A percentile compares a stretch with the other conserved stretches of the same genome.
phyloP scores from a whole-genome alignment of 768 basidiomycete species.

The Termitomyces sp. region DNA sequence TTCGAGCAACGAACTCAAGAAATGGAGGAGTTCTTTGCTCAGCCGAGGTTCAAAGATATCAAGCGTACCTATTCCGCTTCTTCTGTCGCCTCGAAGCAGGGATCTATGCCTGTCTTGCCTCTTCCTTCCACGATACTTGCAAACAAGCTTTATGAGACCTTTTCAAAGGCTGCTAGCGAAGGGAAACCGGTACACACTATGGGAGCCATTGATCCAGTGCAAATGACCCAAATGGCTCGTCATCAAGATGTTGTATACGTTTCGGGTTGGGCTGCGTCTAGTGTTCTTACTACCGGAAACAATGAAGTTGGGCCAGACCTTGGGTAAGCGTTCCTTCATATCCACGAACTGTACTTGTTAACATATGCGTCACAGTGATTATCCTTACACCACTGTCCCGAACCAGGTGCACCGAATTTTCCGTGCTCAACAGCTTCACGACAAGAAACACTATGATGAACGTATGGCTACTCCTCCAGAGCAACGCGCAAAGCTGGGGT shows the following conservation, averaged over 20 bases:
- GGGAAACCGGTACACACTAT: constrained; percentile 80
- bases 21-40: constrained; percentile 68
- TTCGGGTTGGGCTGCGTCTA: constrained; percentile 90
- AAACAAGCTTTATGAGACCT: constrained; percentile 73
- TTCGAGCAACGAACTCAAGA: constrained; percentile 59
- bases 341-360: neutral
- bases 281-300: constrained; percentile 80
- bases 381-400: constrained; percentile 94
- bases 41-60: constrained; percentile 66
- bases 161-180: constrained; percentile 56
- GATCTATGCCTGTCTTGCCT: constrained; percentile 73
- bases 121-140: constrained; percentile 75
- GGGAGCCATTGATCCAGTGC: constrained; percentile 91
- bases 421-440: constrained; percentile 88
- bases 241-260: constrained; percentile 86
- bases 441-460: constrained; percentile 90
- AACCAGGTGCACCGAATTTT: constrained; percentile 92
- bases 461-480: constrained; percentile 61
- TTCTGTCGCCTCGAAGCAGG: constrained; percentile 84
- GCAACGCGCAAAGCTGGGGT: constrained; percentile 64
- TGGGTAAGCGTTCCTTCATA: constrained; percentile 49
- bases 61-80: constrained; percentile 78
- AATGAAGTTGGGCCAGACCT: constrained; percentile 93
- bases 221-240: constrained; percentile 91
- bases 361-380: constrained; percentile 50